phyloP scores from a whole-genome alignment of 2,329 filamentous ascomycete species.

The Venturia nashicola region DNA sequence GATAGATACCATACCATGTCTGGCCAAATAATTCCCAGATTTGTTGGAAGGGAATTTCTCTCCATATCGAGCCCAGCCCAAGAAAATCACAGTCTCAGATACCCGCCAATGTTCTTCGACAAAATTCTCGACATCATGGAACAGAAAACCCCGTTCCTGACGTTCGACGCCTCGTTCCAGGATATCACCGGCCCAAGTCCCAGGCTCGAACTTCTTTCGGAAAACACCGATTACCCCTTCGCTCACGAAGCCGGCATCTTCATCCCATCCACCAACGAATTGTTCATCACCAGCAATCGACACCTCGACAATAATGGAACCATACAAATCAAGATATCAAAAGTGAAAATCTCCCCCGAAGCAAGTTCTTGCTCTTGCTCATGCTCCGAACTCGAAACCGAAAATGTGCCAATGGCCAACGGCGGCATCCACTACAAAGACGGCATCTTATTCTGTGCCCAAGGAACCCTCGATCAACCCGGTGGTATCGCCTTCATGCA shows the following conservation, averaged over 20 bases:
- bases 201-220: conserved; percentile 25
- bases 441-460: conserved; percentile 22
- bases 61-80: too few species aligned
- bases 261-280: conserved; percentile 18
- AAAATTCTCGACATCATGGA: not conserved
- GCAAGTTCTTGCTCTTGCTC: conserved; percentile 10
- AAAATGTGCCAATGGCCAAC: conserved; percentile 15
- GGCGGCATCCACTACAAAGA: conserved; percentile 20
- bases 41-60: too few species aligned
- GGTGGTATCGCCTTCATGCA: conserved; percentile 16
- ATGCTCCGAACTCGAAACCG: not conserved
- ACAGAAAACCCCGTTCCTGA: not conserved
- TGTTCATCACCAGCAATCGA: conserved; percentile 29
- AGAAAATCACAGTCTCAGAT: too few species aligned
- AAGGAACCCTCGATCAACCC: conserved; percentile 19
- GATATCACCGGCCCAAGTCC: conserved; percentile 24
- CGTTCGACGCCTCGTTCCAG: not conserved
- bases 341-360: conserved; percentile 5
- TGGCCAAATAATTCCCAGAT: too few species aligned
- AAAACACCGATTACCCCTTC: conserved; percentile 31
- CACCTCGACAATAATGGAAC: conserved; percentile 13
- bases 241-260: conserved; percentile 37
- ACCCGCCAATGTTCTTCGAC: not conserved
- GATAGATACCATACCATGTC: too few species aligned
- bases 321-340: conserved; percentile 15